Base-by-base conservation (phyloP, 2,329 filamentous ascomycete species). In the Chalaropsis thielavioides region DNA sequence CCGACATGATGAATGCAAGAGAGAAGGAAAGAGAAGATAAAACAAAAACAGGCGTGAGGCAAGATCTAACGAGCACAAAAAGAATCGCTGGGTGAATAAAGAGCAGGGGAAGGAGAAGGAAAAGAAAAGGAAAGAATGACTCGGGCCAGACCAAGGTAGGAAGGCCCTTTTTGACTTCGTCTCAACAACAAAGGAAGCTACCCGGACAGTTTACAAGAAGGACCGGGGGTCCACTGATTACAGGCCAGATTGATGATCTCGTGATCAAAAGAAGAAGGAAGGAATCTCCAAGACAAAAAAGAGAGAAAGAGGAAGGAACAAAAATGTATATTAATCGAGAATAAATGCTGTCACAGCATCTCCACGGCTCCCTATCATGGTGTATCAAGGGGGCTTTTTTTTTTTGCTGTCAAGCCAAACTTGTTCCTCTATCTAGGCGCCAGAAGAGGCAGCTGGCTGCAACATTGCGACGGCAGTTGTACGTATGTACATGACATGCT, bases 1-100 rank as follows among this genome's bases (percentile, higher is more conserved):
- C 81, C 27, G 62, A 49, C 66, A 67, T 67, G 15, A 1, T 64
- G 44, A 63, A 46, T 22, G 24, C 22, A 62, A 22, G 56, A 38
- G 38, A 43, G 27, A 58, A 8, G 54, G 27, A 22, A 17, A 24
- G 3, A 38, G 38, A 19, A 38, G 5, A 5, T 19, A 6, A 58
- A 10, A 60, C 6, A 56, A 17, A 31, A 38, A 38, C 35, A 38
- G 35, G 35, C 35, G 35, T 38, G 5, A 38, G 35, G 35, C 3
- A 38, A 38, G 3, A 38, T 38, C 4, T 4, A 38, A 38, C 4
- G 8, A 8, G 35, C 35, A 38, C 35, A 38, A 38, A 38, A 8
- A 38, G 35, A 38, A 38, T 38, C 35, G 35, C 35, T 38, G 8
- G 35, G 8, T 38, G 35, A 38, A 38, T 38, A 8, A 38, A 8